Conservation (phyloP, 441 rosid species). For the Gossypium davidsonii region DNA sequence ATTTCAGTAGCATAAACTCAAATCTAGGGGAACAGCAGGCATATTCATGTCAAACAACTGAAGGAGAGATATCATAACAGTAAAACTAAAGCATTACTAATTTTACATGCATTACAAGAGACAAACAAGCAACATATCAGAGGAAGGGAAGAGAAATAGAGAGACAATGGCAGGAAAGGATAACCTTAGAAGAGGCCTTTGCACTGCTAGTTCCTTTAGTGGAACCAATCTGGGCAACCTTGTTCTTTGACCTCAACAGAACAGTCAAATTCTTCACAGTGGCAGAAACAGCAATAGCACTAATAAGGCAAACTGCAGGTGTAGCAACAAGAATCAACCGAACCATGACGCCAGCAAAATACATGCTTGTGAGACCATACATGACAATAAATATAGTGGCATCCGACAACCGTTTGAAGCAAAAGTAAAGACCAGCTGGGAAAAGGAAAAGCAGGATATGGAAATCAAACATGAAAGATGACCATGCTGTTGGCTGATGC, state of each 20-base stretch:
- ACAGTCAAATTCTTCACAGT: constrained; percentile 74
- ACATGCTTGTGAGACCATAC: constrained; percentile 99
- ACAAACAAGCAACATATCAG: too few relatives aligned
- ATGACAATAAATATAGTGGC: constrained; percentile 94
- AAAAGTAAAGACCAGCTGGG: constrained; percentile 98
- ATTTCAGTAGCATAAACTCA: background rate
- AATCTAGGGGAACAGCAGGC: background rate
- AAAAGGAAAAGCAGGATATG: constrained; percentile 95
- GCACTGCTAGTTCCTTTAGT: constrained; percentile 57
- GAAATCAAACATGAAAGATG: constrained; percentile 97
- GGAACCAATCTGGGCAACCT: constrained; percentile 56
- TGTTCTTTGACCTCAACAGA: constrained; percentile 65
- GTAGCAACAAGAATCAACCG: constrained; percentile 95
- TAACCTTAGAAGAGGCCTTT: constrained; percentile 86
- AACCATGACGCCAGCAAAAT: constrained; percentile 99
- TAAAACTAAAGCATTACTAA: background rate
- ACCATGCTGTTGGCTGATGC: constrained; percentile 99
- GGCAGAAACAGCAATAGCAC: constrained; percentile 96
- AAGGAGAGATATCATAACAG: background rate
- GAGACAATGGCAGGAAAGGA: constrained; percentile 3
- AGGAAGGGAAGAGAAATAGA: background rate
- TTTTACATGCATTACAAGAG: too few relatives aligned
- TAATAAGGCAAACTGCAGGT: constrained; percentile 91
- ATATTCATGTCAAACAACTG: background rate
- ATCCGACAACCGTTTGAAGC: constrained; percentile 93